Evolutionary conservation across 2,329 filamentous ascomycete species (phyloP).

Genomic region (Ceratocystis papillata): DNA sequence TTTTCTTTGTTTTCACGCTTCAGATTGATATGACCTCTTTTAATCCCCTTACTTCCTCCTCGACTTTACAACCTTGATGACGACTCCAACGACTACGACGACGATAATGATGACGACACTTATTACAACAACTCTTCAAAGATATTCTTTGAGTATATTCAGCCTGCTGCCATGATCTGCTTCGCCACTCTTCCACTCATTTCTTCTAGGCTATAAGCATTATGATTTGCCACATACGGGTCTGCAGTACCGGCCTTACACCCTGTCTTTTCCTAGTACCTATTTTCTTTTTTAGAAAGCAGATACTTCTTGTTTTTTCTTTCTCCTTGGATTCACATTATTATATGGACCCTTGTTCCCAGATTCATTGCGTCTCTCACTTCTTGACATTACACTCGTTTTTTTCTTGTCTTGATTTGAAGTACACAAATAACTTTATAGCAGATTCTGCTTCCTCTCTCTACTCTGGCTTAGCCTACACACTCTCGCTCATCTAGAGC

Average conservation of each 20-base stretch:
- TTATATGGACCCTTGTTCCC: neutral
- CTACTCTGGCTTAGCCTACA: neutral
- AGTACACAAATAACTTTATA: neutral
- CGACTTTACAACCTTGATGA: conserved; percentile 15
- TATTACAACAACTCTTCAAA: conserved; percentile 2
- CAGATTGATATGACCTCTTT: conserved; percentile 13
- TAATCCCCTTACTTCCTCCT: neutral
- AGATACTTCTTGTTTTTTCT: neutral
- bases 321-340: neutral
- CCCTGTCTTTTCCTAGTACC: neutral
- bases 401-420: neutral
- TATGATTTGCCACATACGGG: neutral
- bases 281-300: neutral
- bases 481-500: neutral
- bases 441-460: neutral
- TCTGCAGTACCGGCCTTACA: neutral
- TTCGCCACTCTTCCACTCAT: neutral
- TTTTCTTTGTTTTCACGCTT: conserved; percentile 25
- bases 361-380: neutral
- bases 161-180: neutral
- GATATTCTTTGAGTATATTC: neutral
- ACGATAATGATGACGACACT: conserved; percentile 14
- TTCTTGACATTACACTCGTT: neutral
- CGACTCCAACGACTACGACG: conserved; percentile 11
- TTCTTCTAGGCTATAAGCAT: neutral